These are phyloP conservation scores for Holtermannia corniformis DNA, from an alignment of 768 basidiomycete genomes.

Conservation along the genomic window DNA sequence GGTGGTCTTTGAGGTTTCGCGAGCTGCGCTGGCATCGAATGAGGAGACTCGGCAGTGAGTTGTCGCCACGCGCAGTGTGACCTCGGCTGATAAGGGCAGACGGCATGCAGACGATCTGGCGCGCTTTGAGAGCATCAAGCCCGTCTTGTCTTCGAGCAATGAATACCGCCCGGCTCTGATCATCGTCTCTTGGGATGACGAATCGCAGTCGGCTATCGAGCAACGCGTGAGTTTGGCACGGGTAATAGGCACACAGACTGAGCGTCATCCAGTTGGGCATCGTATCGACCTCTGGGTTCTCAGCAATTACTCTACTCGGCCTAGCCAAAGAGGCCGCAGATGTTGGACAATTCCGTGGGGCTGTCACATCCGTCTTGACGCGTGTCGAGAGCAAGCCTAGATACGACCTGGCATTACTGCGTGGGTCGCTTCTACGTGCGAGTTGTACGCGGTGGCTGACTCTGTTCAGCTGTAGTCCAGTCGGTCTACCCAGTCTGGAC, in stretches of 20 bases:
- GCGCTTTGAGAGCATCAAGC: background rate
- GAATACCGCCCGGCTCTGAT: slow-evolving; percentile 18
- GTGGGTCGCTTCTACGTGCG: background rate
- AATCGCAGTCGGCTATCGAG: slow-evolving; percentile 16
- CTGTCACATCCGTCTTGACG: background rate
- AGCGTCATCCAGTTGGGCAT: too few relatives aligned
- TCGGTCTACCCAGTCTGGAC: background rate
- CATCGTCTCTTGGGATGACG: slow-evolving; percentile 26
- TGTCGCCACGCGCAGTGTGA: background rate
- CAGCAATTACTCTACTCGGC: too few relatives aligned
- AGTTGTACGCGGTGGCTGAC: background rate
- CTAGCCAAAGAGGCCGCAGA: background rate
- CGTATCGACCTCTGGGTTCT: too few relatives aligned
- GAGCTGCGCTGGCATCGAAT: slow-evolving; percentile 7
- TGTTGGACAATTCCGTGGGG: background rate
- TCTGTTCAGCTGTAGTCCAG: background rate
- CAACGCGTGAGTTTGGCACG: slow-evolving; percentile 21
- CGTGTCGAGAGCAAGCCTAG: background rate
- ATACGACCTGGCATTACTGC: background rate
- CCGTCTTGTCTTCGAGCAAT: background rate
- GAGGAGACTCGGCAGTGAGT: background rate
- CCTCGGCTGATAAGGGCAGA: background rate
- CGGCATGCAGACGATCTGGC: background rate
- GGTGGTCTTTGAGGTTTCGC: slow-evolving; percentile 21
- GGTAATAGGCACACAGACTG: too few relatives aligned